phyloP scores from a whole-genome alignment of 2,329 filamentous ascomycete species.

The Claviceps sp. region DNA sequence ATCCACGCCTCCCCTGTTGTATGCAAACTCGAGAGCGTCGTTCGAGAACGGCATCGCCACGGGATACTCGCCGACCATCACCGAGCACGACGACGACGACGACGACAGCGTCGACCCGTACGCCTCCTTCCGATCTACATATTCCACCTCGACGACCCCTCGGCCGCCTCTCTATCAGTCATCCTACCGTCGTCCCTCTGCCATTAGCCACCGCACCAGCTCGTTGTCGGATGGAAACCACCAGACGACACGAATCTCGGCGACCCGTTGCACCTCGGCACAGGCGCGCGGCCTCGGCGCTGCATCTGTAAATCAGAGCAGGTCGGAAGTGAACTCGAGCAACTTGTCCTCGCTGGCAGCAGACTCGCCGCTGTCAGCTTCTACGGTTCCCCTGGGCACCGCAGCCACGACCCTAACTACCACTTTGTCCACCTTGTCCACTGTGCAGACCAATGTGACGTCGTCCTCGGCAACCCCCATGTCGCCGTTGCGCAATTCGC shows the following conservation, averaged over 20 bases:
- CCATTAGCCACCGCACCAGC: slow-evolving; percentile 21
- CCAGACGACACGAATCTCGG: slow-evolving; percentile 14
- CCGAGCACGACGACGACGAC: slow-evolving; percentile 35
- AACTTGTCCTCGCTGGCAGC: slow-evolving; percentile 15
- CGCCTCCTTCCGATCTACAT: slow-evolving; percentile 8
- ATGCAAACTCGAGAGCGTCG: slow-evolving; percentile 41
- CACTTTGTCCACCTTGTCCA: slow-evolving; percentile 10
- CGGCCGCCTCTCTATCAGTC: slow-evolving; percentile 4
- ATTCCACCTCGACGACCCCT: slow-evolving; percentile 6
- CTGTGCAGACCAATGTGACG: slow-evolving; percentile 12
- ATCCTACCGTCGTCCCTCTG: slow-evolving; percentile 17
- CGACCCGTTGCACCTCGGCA: slow-evolving; percentile 16
- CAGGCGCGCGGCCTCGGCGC: slow-evolving; percentile 24
- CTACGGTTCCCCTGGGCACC: slow-evolving; percentile 13
- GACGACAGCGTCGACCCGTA: slow-evolving; percentile 17
- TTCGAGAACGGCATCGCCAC: slow-evolving; percentile 26
- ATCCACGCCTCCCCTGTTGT: slow-evolving; percentile 45
- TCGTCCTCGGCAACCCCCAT: slow-evolving; percentile 23
- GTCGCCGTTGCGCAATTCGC: slow-evolving; percentile 43
- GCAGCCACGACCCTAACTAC: slow-evolving; percentile 9
- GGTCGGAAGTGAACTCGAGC: slow-evolving; percentile 33
- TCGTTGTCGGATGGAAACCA: slow-evolving; percentile 19
- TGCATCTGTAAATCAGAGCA: slow-evolving; percentile 26
- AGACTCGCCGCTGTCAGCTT: slow-evolving; percentile 21
- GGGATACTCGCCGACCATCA: slow-evolving; percentile 39